Base-by-base conservation (phyloP, 1,284 basidiomycete genomes). In the Trametes versicolor region DNA sequence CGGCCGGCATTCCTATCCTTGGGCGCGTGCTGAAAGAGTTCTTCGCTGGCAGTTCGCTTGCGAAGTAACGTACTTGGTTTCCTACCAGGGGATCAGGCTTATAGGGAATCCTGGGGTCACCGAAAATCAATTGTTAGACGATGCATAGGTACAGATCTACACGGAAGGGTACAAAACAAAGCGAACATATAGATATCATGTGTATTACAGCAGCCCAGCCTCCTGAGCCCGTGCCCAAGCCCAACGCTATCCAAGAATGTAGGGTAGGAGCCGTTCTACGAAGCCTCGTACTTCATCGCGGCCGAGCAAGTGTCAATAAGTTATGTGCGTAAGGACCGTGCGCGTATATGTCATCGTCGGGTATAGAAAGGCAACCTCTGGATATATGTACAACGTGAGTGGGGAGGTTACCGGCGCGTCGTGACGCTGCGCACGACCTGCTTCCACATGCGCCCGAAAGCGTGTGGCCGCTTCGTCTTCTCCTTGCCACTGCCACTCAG, bases 1-100 rank as follows among this genome's bases (percentile, higher is more conserved):
- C 76, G 34, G 71, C 71, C 41, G 81, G 75, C 2, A 68, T 81
- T 12, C 66, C 67, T 10, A 73, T 77, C 23, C 75, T 82, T 39
- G 79, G 76, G 1, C 59, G 70, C 25, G 74, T 73, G 5, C 68
- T 80, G 9, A 62, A 62, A 55, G 63, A 70, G 39, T 80, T 79
- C 69, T 80, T 81, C 63, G 64, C 56, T 8, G 48, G 19, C 10
- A 21, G 29, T n/a, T 13, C 50, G 4, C 19, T 29, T 5, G 10
- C 29, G 15, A 19, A 32, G 29, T 29, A 29, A 19, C 13, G 10
- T 13, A 12, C 39, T 41, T 41, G 29, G 29, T 32, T 32, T 32
- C 29, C 8, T 32, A 8, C 3, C 8, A 3, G 29, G 8, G 29
- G 3, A 4, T 32, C 29, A 32, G 29, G 29, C 29, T 32, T 32